Evolutionary conservation across 108 stramenopile genomes (phyloP), one percentile per base, ranked within the genome.

Genomic region (Epithemia pelagica): DNA sequence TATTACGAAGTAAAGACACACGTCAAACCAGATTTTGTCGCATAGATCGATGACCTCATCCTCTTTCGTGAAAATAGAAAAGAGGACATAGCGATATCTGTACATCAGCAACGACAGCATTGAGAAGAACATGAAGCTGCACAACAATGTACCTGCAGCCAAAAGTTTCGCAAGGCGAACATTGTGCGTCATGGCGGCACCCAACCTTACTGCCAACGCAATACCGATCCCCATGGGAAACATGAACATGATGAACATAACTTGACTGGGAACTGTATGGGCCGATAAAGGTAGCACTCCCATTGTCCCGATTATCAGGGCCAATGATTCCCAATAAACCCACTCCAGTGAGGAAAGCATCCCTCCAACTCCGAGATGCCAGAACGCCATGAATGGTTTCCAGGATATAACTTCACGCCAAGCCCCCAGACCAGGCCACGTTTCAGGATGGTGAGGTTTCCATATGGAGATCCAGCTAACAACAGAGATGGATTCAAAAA

Each of bases 191-290:
- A 81, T n/a, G 19, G 66, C 62, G 0, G 61, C 30, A 10, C 81
- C 81, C 63, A 82, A 30, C 28, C 81, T 76, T 27, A 82, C 64
- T 0, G 70, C 57, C n/a, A 82, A 62, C 0, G 74, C 76, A 57
- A 74, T 77, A 24, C 76, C 81, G 51, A 74, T 52, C 21, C 76
- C 68, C 29, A 74, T 30, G 0, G 82, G 76, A 1, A 77, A 3
- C 78, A 78, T 75, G 55, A 61, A 79, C 24, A 54, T 30, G 26
- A 72, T 32, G 57, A 70, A 59, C 1, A 77, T 60, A 26, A 77
- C 70, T 56, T 80, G 67, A 1, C 60, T 69, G 0, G 82, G 69
- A 64, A 80, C 72, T 0, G 82, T 79, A 52, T 83, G 82, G 15
- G 70, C 78, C 19, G 71, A 68, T 15, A 83, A 59, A 0, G 74